These are phyloP conservation scores for Leishmania guyanensis DNA, from an alignment of 208 protist species.

Conservation along the genomic window DNA sequence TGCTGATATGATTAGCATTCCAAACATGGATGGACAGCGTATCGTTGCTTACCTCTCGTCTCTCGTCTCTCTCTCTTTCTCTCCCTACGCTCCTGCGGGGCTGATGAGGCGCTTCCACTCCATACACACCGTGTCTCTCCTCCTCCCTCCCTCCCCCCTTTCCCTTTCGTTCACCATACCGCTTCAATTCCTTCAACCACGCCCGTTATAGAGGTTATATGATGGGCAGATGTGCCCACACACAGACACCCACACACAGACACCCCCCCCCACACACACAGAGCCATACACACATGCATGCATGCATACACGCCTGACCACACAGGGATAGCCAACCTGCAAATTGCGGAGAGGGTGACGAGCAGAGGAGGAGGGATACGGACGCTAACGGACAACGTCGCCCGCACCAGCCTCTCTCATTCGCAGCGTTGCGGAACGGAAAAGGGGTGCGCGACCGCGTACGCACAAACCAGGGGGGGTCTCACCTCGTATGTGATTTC, in stretches of 20 bases:
- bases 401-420: background rate
- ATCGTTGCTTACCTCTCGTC: background rate
- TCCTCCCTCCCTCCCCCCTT: background rate
- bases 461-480: background rate
- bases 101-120: background rate
- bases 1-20: background rate
- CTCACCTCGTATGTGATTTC: background rate
- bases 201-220: no score
- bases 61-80: background rate
- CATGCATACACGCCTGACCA: background rate
- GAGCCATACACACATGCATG: constrained; percentile 1
- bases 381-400: background rate
- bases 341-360: background rate
- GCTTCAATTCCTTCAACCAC: background rate
- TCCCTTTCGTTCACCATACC: background rate
- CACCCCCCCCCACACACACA: background rate
- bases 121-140: background rate
- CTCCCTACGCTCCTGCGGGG: background rate
- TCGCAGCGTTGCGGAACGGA: background rate
- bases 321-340: background rate
- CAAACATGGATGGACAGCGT: background rate
- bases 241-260: background rate
- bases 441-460: background rate
- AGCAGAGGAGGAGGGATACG: background rate
- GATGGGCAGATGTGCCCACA: no score